phyloP scores from a whole-genome alignment of 2,329 filamentous ascomycete genomes.

The Alternaria metachromatica region DNA sequence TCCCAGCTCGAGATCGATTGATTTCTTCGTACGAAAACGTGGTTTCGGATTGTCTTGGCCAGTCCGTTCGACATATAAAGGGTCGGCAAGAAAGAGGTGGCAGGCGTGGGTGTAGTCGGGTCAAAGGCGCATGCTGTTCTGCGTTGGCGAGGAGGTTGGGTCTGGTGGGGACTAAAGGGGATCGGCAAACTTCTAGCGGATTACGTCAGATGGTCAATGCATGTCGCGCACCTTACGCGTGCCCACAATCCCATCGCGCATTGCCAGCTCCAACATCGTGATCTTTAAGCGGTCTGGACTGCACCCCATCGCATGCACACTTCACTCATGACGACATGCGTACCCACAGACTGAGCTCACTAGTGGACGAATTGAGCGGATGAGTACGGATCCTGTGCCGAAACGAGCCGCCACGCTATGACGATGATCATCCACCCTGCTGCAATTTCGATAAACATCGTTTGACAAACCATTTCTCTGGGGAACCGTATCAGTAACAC shows the following conservation, averaged over 20 bases:
- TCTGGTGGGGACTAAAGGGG: neutral
- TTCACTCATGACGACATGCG: slow-evolving; percentile 13
- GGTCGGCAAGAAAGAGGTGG: too few relatives aligned
- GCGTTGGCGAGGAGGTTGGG: neutral
- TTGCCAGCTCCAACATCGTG: neutral
- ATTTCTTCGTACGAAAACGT: too few relatives aligned
- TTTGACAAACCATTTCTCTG: slow-evolving; percentile 1
- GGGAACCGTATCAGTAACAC: slow-evolving; percentile 1
- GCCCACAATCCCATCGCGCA: neutral
- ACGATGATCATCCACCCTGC: slow-evolving; percentile 17
- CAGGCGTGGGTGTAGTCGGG: neutral
- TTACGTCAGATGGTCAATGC: slow-evolving; percentile 14
- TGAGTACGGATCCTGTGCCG: slow-evolving; percentile 19
- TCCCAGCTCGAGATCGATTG: too few relatives aligned
- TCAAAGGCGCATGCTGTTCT: neutral
- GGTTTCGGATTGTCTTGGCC: too few relatives aligned
- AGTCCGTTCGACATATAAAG: too few relatives aligned
- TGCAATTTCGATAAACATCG: slow-evolving; percentile 8
- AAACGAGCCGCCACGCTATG: slow-evolving; percentile 20
- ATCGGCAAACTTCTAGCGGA: neutral
- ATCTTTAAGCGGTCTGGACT: neutral
- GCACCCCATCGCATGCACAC: neutral
- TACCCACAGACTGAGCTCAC: neutral
- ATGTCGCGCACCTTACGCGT: slow-evolving; percentile 10
- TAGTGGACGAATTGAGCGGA: slow-evolving; percentile 8